These are phyloP conservation scores for Pseudogymnoascus sp. DNA, from an alignment of 2,329 filamentous ascomycete species.

Conservation along the genomic window DNA sequence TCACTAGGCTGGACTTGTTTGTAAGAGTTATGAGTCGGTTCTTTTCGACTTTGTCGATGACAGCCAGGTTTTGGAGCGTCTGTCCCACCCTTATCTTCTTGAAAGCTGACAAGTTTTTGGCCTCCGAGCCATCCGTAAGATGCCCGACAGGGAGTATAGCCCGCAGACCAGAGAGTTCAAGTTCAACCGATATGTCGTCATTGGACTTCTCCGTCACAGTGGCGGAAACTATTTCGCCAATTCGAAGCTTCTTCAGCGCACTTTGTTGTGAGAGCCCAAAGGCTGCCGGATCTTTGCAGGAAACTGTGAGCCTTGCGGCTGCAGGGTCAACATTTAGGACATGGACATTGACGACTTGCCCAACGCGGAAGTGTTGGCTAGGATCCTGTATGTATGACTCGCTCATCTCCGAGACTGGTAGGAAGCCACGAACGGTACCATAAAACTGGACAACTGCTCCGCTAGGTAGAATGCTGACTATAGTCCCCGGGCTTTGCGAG, in stretches of 20 bases:
- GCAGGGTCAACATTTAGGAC: conserved; percentile 73
- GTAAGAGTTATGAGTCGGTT: conserved; percentile 70
- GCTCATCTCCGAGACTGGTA: conserved; percentile 95
- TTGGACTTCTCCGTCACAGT: conserved; percentile 75
- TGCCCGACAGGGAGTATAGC: conserved; percentile 72
- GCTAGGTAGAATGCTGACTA: conserved; percentile 69
- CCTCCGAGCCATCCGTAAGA: conserved; percentile 73
- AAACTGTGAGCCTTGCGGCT: conserved; percentile 68
- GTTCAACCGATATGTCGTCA: conserved; percentile 69
- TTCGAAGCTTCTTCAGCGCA: conserved; percentile 64
- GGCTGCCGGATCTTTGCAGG: conserved; percentile 80
- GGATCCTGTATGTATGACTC: conserved; percentile 91
- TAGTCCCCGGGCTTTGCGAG: conserved; percentile 75
- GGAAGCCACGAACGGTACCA: conserved; percentile 71
- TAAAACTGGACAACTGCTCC: conserved; percentile 94
- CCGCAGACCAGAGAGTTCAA: conserved; percentile 66
- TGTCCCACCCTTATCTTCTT: conserved; percentile 82
- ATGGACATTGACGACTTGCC: conserved; percentile 87
- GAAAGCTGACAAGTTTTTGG: conserved; percentile 69
- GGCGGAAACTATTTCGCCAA: conserved; percentile 69
- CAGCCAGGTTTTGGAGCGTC: conserved; percentile 70
- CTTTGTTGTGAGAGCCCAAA: conserved; percentile 70
- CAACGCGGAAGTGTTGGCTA: conserved; percentile 77
- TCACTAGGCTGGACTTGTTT: conserved; percentile 75
- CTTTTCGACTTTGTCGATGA: conserved; percentile 77